Percentiles rank a stretch among this genome's conserved stretches.
Conservation (phyloP, 1,139 yeast genomes). For the Hyphopichia wangnamkhiaoensis region DNA sequence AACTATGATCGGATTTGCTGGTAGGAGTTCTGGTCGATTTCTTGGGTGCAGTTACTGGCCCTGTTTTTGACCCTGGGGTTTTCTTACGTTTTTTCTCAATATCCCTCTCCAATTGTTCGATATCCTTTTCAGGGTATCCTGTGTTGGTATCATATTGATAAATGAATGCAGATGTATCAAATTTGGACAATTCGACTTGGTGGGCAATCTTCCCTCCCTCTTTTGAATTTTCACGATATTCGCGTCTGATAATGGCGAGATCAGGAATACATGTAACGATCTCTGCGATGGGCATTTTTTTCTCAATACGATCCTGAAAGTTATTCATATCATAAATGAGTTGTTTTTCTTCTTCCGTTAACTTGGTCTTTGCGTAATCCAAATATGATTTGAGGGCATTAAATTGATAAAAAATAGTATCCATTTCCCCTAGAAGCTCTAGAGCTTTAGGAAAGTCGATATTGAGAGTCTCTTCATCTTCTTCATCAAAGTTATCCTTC, state of each 20-base stretch:
- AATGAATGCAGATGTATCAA: not conserved
- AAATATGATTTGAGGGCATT: conserved; percentile 18
- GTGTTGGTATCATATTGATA: too few relatives aligned
- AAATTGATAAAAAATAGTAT: conserved; percentile 25
- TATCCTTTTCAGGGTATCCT: too few relatives aligned
- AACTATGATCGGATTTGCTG: too few relatives aligned
- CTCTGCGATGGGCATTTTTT: conserved; percentile 22
- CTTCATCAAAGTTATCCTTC: conserved; percentile 5
- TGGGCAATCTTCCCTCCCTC: conserved; percentile 30
- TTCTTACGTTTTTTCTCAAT: too few relatives aligned
- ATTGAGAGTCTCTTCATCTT: conserved; percentile 9
- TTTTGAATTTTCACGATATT: conserved; percentile 29
- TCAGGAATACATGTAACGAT: conserved; percentile 21
- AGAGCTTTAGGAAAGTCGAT: conserved; percentile 13
- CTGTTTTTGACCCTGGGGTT: too few relatives aligned
- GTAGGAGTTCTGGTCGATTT: too few relatives aligned
- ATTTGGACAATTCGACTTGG: conserved; percentile 5
- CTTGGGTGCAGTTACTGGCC: too few relatives aligned
- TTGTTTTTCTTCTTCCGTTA: conserved; percentile 9
- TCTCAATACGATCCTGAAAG: conserved; percentile 18
- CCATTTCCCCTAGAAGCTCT: conserved; percentile 21
- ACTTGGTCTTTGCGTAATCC: conserved; percentile 10
- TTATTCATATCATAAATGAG: conserved; percentile 12
- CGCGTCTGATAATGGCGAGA: conserved; percentile 29
- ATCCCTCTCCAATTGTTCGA: too few relatives aligned